Conservation (phyloP, 768 basidiomycete species). For the Boletellus ananas region DNA sequence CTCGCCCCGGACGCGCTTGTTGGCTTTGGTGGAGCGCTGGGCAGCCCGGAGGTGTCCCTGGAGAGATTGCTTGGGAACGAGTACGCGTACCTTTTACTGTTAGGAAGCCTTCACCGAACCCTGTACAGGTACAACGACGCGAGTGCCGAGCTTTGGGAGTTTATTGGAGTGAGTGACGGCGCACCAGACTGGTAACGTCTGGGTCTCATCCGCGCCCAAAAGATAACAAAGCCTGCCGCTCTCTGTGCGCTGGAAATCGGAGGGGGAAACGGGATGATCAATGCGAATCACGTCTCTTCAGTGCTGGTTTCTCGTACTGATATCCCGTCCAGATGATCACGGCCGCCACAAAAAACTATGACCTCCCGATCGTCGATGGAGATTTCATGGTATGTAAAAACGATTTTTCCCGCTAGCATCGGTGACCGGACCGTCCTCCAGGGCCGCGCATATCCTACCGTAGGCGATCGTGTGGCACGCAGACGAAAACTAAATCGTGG, state of each 20-base stretch:
- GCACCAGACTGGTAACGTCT: not conserved
- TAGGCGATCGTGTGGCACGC: slow-evolving; percentile 13
- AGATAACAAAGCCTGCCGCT: slow-evolving; percentile 34
- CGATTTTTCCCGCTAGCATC: not conserved
- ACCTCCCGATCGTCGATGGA: slow-evolving; percentile 41
- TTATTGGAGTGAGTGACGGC: slow-evolving; percentile 21
- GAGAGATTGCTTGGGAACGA: slow-evolving; percentile 39
- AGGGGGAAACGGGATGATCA: slow-evolving; percentile 44
- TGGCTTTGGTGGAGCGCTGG: slow-evolving; percentile 41
- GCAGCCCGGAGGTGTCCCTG: slow-evolving; percentile 38
- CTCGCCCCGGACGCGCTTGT: slow-evolving; percentile 41
- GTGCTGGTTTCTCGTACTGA: slow-evolving; percentile 5
- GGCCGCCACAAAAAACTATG: slow-evolving; percentile 33
- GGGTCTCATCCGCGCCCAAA: not conserved
- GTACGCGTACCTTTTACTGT: slow-evolving; percentile 16
- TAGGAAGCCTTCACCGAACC: not conserved
- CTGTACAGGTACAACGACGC: slow-evolving; percentile 32
- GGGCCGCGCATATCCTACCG: slow-evolving; percentile 37
- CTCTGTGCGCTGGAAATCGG: slow-evolving; percentile 40
- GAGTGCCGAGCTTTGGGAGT: slow-evolving; percentile 26
- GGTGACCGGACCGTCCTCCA: slow-evolving; percentile 10
- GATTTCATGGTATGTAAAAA: slow-evolving; percentile 38
- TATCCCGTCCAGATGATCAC: slow-evolving; percentile 31
- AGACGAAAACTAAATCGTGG: not conserved
- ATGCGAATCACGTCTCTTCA: slow-evolving; percentile 22